These are phyloP conservation scores for Camellia lanceoleosa DNA, from an alignment of 148 eudicot species.

Conservation along the genomic window DNA sequence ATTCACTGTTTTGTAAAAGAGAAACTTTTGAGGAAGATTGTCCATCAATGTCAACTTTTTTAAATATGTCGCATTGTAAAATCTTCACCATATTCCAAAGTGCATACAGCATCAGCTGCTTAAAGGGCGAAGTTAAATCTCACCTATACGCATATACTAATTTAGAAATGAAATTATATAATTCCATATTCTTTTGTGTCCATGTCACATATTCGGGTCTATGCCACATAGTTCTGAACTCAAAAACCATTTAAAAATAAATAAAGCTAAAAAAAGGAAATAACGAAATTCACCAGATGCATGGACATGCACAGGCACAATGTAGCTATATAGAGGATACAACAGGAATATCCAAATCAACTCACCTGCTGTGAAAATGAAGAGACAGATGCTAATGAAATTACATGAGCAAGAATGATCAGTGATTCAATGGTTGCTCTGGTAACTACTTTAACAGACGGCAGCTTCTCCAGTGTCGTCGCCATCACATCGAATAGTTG, in stretches of 20 bases:
- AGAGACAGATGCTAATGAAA: constrained; percentile 48
- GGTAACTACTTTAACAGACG: constrained; percentile 59
- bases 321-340: background rate
- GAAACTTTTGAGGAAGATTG: background rate
- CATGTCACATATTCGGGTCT: background rate
- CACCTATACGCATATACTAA: background rate
- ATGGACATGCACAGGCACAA: background rate
- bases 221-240: background rate
- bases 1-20: background rate
- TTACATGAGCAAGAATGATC: constrained; percentile 71
- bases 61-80: background rate
- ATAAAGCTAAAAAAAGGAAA: background rate
- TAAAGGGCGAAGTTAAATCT: no score
- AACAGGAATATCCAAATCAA: background rate
- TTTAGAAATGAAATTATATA: background rate
- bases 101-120: background rate
- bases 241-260: background rate
- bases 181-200: background rate
- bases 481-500: constrained; percentile 81
- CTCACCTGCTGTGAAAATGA: constrained; percentile 76
- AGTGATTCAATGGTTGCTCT: constrained; percentile 75
- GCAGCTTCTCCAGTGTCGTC: constrained; percentile 67
- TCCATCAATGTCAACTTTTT: background rate
- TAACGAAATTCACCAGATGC: background rate
- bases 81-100: background rate